Base-by-base conservation (phyloP, 495 filamentous ascomycete species). In the Usnea hakonensis region DNA sequence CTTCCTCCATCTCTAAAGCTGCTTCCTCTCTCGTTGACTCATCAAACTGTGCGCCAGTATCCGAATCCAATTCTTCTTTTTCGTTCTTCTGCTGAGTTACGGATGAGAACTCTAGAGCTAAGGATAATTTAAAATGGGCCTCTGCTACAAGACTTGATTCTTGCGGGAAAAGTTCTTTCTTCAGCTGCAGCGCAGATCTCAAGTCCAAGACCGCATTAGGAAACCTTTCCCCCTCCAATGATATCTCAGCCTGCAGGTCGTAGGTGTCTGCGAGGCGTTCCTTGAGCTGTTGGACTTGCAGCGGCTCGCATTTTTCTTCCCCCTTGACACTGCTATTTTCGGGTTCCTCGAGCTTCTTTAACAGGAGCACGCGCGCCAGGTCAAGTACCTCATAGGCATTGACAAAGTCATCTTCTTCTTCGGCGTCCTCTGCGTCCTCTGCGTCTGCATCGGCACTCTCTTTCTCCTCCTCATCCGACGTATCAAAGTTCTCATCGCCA, bases 341-440 rank as follows among this genome's bases (percentile, higher is more conserved):
- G 21, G 82, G 68, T 37, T 78, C 76, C 67, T 78, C 74, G 14
- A 89, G 68, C 57, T 82, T 83, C 64, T 82, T 83, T 50, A 78
- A 66, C 64, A 89, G 87, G 13, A 97, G 85, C 5, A 97, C 79
- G 57, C 94, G 90, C 26, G 93, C 88, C 55, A 97, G 76, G 68
- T 99, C 94, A 11, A 97, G 83, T 53, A 96, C 85, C 68, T 97
- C 90, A 73, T 90, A 97, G 6, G 95, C 94, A 57, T 84, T 86
- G 10, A 83, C 87, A 64, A 96, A 89, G 69, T 97, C 93, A 67
- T 98, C 94, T 17, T 96, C 91, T 16, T 92, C 89, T 57, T 90
- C 89, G 2, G 86, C 85, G 10, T 83, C 86, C 13, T 72, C 75
- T 0, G 46, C 74, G 1, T 57, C 71, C 13, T 75, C 80, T 13